A percentile compares a stretch with the other conserved stretches of the same genome.
Conservation (phyloP, 768 basidiomycete species). For the Trametes gibbosa region DNA sequence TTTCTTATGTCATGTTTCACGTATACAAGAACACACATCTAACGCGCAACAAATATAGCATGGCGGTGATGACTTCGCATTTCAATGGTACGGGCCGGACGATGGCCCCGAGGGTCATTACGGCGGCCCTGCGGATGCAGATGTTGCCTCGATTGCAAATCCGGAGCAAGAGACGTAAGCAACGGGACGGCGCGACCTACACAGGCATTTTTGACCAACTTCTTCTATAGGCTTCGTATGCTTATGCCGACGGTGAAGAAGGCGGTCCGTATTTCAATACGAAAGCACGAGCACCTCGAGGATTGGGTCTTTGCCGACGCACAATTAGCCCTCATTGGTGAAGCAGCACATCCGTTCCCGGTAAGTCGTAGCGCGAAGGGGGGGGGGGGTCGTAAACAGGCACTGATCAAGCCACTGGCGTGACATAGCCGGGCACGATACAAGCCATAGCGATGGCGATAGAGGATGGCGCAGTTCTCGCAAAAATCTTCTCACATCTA, state of each 20-base stretch:
- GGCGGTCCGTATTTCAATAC: slow-evolving; percentile 22
- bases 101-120: neutral
- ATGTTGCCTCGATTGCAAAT: neutral
- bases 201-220: neutral
- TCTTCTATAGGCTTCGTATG: slow-evolving; percentile 11
- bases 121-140: neutral
- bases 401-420: neutral
- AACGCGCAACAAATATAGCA: neutral
- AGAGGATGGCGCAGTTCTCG: slow-evolving; percentile 40
- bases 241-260: slow-evolving; percentile 8
- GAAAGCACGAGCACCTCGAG: slow-evolving; percentile 25
- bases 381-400: neutral
- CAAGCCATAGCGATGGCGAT: slow-evolving; percentile 37
- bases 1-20: neutral
- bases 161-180: neutral
- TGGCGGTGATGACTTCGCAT: neutral
- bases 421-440: slow-evolving; percentile 30
- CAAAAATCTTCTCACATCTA: slow-evolving; percentile 38
- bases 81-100: slow-evolving; percentile 12
- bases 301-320: slow-evolving; percentile 34
- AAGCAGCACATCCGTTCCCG: slow-evolving; percentile 38
- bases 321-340: slow-evolving; percentile 33
- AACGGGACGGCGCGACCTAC: neutral
- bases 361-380: slow-evolving; percentile 17
- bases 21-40: neutral